phyloP scores from a whole-genome alignment of 768 basidiomycete species.

The Termitomyces sp. region DNA sequence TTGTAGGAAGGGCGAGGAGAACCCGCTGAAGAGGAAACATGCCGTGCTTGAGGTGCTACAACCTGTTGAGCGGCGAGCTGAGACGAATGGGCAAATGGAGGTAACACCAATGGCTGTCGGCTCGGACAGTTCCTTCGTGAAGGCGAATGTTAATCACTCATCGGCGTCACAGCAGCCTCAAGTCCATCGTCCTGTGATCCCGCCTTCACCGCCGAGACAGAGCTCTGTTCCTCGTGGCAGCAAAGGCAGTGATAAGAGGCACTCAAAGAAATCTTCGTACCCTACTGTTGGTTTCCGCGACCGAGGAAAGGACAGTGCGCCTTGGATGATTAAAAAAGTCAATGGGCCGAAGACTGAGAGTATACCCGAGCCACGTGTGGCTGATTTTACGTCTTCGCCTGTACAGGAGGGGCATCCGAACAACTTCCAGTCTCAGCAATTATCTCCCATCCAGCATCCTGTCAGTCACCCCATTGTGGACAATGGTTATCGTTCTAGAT shows the following conservation, averaged over 20 bases:
- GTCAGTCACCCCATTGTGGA: background rate
- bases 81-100: background rate
- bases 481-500: slow-evolving; percentile 21
- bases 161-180: slow-evolving; percentile 3
- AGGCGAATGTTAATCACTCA: background rate
- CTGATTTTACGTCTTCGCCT: background rate
- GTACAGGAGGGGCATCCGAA: background rate
- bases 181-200: background rate
- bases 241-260: slow-evolving; percentile 34
- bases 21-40: slow-evolving; percentile 28
- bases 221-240: slow-evolving; percentile 1
- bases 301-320: slow-evolving; percentile 30
- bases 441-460: background rate
- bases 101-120: background rate
- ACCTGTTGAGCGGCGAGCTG: background rate
- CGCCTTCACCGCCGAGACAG: background rate
- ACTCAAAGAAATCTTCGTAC: slow-evolving; percentile 36
- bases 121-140: background rate
- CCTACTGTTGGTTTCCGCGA: slow-evolving; percentile 46
- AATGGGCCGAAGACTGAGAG: background rate
- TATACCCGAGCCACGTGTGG: background rate
- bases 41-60: slow-evolving; percentile 11
- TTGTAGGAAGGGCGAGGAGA: slow-evolving; percentile 14
- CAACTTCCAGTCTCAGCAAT: slow-evolving; percentile 1
- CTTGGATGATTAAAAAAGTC: slow-evolving; percentile 11